Conservation (phyloP, 169 alveolate genomes). For the Cryptosporidium xiaoi region DNA sequence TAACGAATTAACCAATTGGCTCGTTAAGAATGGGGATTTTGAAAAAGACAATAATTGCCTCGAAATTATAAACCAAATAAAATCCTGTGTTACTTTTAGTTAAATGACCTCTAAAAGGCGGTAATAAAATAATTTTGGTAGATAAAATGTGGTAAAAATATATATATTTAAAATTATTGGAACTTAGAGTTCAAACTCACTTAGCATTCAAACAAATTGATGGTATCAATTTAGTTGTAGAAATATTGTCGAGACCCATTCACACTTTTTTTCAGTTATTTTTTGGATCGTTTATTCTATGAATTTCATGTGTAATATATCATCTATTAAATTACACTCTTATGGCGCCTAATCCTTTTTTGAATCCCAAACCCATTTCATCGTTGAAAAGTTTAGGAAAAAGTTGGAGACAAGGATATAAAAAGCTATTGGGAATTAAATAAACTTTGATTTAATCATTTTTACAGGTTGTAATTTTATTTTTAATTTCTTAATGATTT, state of each 20-base stretch:
- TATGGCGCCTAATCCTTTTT: constrained; percentile 43
- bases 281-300: no score
- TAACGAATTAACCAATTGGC: background rate
- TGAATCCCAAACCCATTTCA: constrained; percentile 48
- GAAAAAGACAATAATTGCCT: constrained; percentile 17
- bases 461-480: no score
- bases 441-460: no score
- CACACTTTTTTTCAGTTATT: no score
- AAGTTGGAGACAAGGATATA: constrained; percentile 5
- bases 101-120: background rate
- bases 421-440: background rate
- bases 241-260: no score
- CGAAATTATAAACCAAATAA: background rate
- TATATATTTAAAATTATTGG: no score
- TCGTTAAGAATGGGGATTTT: background rate
- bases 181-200: no score
- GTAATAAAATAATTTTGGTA: background rate
- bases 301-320: background rate
- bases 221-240: no score
- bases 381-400: constrained; percentile 3
- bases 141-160: no score
- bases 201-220: no score
- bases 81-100: background rate
- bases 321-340: constrained; percentile 52
- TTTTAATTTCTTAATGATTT: no score